Percentiles rank a stretch among this genome's conserved stretches.
phyloP scores from a whole-genome alignment of 1,139 yeast genomes.

The Diutina mesorugosa region DNA sequence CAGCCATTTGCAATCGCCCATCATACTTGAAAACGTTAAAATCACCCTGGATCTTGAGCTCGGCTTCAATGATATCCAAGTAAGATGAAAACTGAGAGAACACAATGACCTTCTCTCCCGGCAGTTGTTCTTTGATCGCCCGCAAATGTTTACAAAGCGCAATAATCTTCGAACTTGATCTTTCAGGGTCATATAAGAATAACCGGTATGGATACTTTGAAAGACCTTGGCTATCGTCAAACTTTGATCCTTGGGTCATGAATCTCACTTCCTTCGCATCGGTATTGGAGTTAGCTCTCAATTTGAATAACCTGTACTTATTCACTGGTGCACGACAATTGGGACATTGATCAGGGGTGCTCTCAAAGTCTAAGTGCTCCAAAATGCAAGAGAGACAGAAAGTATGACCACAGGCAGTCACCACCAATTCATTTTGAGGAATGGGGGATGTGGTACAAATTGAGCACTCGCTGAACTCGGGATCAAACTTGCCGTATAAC shows the following conservation, averaged over 20 bases:
- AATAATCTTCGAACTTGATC: constrained; percentile 59
- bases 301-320: constrained; percentile 28
- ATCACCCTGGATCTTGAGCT: constrained; percentile 30
- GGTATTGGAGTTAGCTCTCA: constrained; percentile 14
- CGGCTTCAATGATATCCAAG: constrained; percentile 61
- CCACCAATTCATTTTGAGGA: constrained; percentile 37
- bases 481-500: constrained; percentile 11
- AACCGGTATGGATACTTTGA: constrained; percentile 16
- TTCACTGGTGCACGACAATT: constrained; percentile 39
- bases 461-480: constrained; percentile 64
- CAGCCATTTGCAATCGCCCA: constrained; percentile 61
- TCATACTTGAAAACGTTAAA: constrained; percentile 57
- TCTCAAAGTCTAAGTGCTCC: constrained; percentile 50
- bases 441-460: constrained; percentile 68
- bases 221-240: constrained; percentile 4
- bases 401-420: constrained; percentile 74
- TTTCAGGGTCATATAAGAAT: constrained; percentile 35
- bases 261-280: constrained; percentile 20
- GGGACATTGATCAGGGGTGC: constrained; percentile 38
- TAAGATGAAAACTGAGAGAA: constrained; percentile 87
- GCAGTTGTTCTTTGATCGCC: constrained; percentile 36
- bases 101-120: constrained; percentile 68
- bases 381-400: constrained; percentile 67
- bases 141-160: constrained; percentile 54
- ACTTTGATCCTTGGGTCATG: constrained; percentile 14